Base-by-base conservation (phyloP, 768 basidiomycete genomes). In the Kwoniella dejecticola region DNA sequence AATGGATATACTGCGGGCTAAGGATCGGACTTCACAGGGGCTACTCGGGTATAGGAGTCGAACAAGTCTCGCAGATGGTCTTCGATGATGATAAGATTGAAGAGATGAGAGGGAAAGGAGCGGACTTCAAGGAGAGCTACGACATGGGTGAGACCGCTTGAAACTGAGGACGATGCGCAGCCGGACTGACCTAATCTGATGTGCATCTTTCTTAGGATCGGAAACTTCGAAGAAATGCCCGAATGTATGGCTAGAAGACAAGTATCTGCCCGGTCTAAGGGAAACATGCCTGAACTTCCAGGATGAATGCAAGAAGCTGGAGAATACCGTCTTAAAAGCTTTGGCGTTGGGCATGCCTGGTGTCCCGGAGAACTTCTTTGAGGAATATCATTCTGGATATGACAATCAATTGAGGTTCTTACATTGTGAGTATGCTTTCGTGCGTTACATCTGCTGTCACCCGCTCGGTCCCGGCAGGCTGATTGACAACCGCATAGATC, bases 341-440 rank as follows among this genome's bases (percentile, higher is more conserved):
- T 60, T 73, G 15, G 66, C 71, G 2, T 19, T 73, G 3, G 71
- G 71, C 10, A 68, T 73, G 67, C 67, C 67, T n/a, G 57, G 52
- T 3, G 67, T 70, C 19, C 63, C 66, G 24, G 46, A 48, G 2
- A 56, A 64, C 21, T 68, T 70, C 54, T 66, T 73, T n/a, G 64
- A 68, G 30, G 58, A 58, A 11, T 70, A 63, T 44, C 71, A 73
- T 57, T 24, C 54, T 21, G 63, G 61, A 24, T 62, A 47, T 1
- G 63, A 68, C 46, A 69, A 67, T 33, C 70, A 67, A 38, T 42
- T 70, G 29, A 30, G 66, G n/a, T 48, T 67, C 26, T 45, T 70
- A 19, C 69, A 67, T 44, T 69, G 62, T 67, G 31, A 45, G 65
- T 42, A 10, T 52, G 6, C 24, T 11, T 42, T 3, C 23, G 27